Evolutionary conservation across 257 asterid species (phyloP).

Genomic region (Penstemon barbatus): DNA sequence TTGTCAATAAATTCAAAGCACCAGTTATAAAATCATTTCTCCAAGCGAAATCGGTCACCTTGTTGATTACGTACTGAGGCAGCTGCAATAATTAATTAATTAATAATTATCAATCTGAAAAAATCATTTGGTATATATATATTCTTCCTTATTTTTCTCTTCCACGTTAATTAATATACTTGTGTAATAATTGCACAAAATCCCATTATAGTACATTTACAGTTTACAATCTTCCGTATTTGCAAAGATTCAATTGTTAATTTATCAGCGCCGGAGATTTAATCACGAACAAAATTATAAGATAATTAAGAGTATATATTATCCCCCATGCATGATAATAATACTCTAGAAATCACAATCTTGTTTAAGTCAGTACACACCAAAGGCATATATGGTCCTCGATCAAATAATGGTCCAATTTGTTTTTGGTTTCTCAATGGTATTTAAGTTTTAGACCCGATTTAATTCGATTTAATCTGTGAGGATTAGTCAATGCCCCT

Average conservation of each 20-base stretch:
- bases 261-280: no score
- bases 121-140: neutral
- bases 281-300: neutral
- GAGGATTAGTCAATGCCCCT: no score
- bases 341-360: no score
- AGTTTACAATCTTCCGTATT: conserved; percentile 20
- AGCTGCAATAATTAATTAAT: neutral
- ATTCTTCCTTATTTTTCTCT: conserved; percentile 6
- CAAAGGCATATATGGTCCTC: no score
- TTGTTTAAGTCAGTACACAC: no score
- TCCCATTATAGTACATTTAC: conserved; percentile 11
- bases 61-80: conserved; percentile 11
- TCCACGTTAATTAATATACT: neutral
- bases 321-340: no score
- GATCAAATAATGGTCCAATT: no score
- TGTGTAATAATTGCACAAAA: conserved; percentile 30
- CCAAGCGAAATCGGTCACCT: conserved; percentile 26
- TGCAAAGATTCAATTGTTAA: neutral
- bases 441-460: no score
- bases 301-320: no score
- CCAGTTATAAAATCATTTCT: conserved; percentile 15
- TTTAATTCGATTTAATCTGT: no score
- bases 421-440: no score
- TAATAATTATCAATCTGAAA: no score
- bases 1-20: conserved; percentile 29